Evolutionary conservation across 306 rosid genomes (phyloP), one percentile per base, ranked within the genome.

Genomic region (Luffa aegyptiaca): DNA sequence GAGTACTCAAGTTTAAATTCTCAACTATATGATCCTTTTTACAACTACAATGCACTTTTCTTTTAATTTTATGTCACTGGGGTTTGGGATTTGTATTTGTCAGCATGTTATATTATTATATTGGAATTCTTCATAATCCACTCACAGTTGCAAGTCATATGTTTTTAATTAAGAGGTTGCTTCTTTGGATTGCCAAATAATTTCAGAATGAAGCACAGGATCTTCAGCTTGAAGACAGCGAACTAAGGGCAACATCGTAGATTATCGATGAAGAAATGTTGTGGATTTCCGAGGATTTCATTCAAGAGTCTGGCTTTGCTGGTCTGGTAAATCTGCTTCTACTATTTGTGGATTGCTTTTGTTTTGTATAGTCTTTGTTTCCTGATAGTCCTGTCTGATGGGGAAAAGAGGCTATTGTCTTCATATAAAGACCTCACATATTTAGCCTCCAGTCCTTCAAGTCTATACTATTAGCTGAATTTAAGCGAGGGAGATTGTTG

Each of bases 181-280:
- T 83, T 35, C 77, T 51, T 14, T 52, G 80, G 56, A 20, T 81
- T 73, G 59, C 37, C 26, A 3, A 20, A 56, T 6, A 68, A 53
- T 79, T 77, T 80, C 88, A 93, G 96, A 87, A 21, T 59, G 66
- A 78, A 76, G 79, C 58, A 64, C 79, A 21, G 52, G 41, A 83
- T 36, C 68, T 56, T 8, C 70, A 62, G 63, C 64, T 58, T 63
- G 72, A 64, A 78, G 81, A 5, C 14, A 77, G 59, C 9, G 73
- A 59, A 63, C 55, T 79, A 74, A 83, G 83, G 81, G 94, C 96
- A 58, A 45, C 74, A 62, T 89, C 90, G 52, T 93, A 90, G 94
- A 85, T 65, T 81, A 49, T 12, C 62, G 4, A 16, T 12, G 3
- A 72, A 46, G 77, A 72, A 72, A 48, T 16, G 31, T 8, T 52